Percentiles rank a stretch among this genome's conserved stretches.
These are phyloP conservation scores for Pythium coloratum DNA, from an alignment of 352 stramenopile genomes.

Conservation along the genomic window DNA sequence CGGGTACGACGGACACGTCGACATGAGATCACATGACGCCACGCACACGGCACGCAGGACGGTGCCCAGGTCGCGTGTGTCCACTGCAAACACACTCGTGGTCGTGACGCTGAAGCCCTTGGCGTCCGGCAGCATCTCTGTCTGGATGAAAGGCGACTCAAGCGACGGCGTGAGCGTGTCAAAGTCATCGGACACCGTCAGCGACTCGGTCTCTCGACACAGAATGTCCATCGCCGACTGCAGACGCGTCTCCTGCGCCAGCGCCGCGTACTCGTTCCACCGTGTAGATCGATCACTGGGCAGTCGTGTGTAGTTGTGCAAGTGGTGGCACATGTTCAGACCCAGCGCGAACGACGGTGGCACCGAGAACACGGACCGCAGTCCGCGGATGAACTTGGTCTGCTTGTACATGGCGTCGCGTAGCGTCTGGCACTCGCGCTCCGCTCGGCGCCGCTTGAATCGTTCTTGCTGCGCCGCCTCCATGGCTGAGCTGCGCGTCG, in stretches of 20 bases:
- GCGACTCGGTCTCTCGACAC: conserved; percentile 20
- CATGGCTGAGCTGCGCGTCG: conserved; percentile 2
- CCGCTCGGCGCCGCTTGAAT: conserved; percentile 9
- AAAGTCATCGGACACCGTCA: conserved; percentile 6
- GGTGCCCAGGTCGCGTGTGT: conserved; percentile 29
- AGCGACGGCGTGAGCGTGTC: conserved; percentile 10
- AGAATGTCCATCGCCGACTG: conserved; percentile 19
- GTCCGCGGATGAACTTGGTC: conserved; percentile 12
- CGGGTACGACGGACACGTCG: conserved; percentile 33
- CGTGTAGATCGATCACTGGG: conserved; percentile 6
- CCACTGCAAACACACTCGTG: conserved; percentile 36
- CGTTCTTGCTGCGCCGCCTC: conserved; percentile 5
- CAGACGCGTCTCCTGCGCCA: conserved; percentile 16
- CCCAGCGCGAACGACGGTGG: conserved; percentile 5
- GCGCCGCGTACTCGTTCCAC: conserved; percentile 16
- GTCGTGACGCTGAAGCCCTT: conserved; percentile 34
- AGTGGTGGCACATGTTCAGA: conserved; percentile 6
- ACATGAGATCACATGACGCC: conserved; percentile 26
- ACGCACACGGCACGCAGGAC: conserved; percentile 27
- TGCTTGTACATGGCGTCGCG: conserved; percentile 17
- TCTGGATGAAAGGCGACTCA: conserved; percentile 6
- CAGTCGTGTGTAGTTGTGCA: conserved; percentile 19
- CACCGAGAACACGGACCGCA: conserved; percentile 13
- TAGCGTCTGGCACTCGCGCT: conserved; percentile 17
- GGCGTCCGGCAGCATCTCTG: conserved; percentile 13